Conservation (phyloP, 78 protist genomes). For the Dictyostelium capitatum region DNA sequence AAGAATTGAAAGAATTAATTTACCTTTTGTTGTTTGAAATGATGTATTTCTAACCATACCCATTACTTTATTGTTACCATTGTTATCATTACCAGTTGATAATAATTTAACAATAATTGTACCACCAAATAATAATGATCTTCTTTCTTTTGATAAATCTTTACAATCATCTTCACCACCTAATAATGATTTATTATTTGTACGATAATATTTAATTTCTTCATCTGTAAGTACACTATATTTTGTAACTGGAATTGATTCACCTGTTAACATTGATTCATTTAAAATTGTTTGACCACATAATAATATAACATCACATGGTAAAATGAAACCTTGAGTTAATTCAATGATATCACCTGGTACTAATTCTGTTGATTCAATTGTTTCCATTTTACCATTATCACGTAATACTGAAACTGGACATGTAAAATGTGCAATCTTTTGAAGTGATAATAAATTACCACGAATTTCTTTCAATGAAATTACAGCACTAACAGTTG, state of each 20-base stretch:
- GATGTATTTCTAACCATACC: constrained; percentile 80
- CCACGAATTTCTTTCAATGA: constrained; percentile 41
- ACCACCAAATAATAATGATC: constrained; percentile 54
- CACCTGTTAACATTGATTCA: constrained; percentile 99
- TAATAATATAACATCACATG: constrained; percentile 94
- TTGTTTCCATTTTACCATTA: constrained; percentile 21
- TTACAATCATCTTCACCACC: neutral
- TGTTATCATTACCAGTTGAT: neutral
- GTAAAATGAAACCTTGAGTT: constrained; percentile 59
- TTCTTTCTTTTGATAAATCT: constrained; percentile 21
- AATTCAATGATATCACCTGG: constrained; percentile 78
- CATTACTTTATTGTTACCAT: neutral
- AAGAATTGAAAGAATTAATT: constrained; percentile 82
- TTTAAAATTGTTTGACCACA: constrained; percentile 94
- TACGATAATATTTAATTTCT: neutral
- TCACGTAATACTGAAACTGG: constrained; percentile 2
- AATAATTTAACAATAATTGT: constrained; percentile 24
- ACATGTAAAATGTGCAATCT: constrained; percentile 57
- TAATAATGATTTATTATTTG: neutral
- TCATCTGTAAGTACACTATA: constrained; percentile 29
- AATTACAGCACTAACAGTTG: constrained; percentile 72
- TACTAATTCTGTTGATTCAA: neutral
- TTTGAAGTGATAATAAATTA: constrained; percentile 36
- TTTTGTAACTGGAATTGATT: constrained; percentile 91
- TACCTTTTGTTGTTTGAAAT: constrained; percentile 90